These are phyloP conservation scores for Thermothelomyces thermophilus DNA, from an alignment of 2,329 filamentous ascomycete species.

Conservation along the genomic window DNA sequence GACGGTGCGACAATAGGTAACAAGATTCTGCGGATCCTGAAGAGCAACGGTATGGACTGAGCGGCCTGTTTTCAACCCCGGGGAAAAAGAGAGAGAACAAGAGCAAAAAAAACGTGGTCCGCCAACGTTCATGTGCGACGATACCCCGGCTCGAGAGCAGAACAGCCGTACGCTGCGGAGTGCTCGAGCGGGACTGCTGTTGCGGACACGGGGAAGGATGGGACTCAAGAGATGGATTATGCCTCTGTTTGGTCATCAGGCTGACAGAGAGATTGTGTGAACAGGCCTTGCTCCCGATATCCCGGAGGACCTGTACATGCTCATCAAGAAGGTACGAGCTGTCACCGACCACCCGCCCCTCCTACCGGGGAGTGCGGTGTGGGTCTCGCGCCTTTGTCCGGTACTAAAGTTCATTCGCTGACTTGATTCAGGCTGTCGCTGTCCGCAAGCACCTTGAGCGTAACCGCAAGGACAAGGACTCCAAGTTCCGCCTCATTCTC, in stretches of 20 bases:
- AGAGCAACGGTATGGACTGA: slow-evolving; percentile 82
- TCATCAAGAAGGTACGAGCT: slow-evolving; percentile 92
- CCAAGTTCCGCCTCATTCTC: slow-evolving; percentile 99
- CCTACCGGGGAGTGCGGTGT: no score
- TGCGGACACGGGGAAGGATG: not conserved
- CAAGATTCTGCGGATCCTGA: slow-evolving; percentile 99
- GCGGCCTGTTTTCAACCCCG: slow-evolving; percentile 21
- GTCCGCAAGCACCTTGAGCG: slow-evolving; percentile 99
- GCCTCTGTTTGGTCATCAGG: slow-evolving; percentile 82
- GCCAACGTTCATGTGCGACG: slow-evolving; percentile 10
- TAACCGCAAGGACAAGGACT: slow-evolving; percentile 99
- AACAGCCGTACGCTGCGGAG: no score
- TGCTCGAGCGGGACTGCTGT: not conserved
- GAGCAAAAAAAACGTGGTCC: no score
- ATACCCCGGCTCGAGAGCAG: slow-evolving; percentile 1
- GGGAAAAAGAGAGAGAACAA: slow-evolving; percentile 1
- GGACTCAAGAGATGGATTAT: slow-evolving; percentile 27
- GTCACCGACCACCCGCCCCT: not conserved
- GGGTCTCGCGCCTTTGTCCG: no score
- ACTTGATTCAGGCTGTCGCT: slow-evolving; percentile 65
- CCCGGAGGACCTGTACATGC: slow-evolving; percentile 97
- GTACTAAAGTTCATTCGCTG: no score
- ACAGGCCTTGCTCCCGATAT: slow-evolving; percentile 97
- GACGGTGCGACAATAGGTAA: slow-evolving; percentile 61
- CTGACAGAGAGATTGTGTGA: slow-evolving; percentile 85